Base-by-base conservation (phyloP, 2,329 filamentous ascomycete genomes). In the Aspergillus pseudoviridinutans region DNA sequence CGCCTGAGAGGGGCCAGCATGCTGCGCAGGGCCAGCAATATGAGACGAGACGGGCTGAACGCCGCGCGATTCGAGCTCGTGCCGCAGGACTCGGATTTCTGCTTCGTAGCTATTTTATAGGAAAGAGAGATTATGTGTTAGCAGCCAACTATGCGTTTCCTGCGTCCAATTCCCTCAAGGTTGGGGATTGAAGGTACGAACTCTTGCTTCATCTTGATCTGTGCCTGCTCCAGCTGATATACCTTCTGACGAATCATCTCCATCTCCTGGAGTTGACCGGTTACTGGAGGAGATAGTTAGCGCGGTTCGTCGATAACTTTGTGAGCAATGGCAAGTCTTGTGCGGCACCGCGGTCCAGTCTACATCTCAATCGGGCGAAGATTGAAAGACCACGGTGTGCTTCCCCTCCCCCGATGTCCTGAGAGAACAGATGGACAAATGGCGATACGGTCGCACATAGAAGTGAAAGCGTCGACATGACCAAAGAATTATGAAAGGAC, bases 221-320 rank as follows among this genome's bases (percentile, higher is more conserved):
- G 94, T 51, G 88, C 86, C 73, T 95, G 92, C 75, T 99, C 94
- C 74, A 99, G 86, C 67, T 90, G 86, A 71, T 91, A 97, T 59
- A 99, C 91, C 77, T 96, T 97, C 72, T 92, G 89, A 62, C 92
- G 84, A 51, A 99, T 91, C 70, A 96, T 84, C 73, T 96, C 91
- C 84, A 97, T 94, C 78, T 99, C 94, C 70, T 93, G 88, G 63
- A 97, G 88, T 74, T 99, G 94, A 51, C 87, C 85, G 58, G 90
- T 87, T 71, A 97, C 94, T 97, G 74, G 65, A 67, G 56, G 55
- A 58, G 58, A 62, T 64, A 64, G 46, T 32, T 32, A 53, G 51
- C 27, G 25, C 28, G 32, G 32, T 46, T 47, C 42, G 24, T 24
- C 22, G 3, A 27, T 24, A 6, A 47, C 44, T 14, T 17, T 47